Conservation (phyloP, 345 rosid species). For the Ailanthus altissimus region DNA sequence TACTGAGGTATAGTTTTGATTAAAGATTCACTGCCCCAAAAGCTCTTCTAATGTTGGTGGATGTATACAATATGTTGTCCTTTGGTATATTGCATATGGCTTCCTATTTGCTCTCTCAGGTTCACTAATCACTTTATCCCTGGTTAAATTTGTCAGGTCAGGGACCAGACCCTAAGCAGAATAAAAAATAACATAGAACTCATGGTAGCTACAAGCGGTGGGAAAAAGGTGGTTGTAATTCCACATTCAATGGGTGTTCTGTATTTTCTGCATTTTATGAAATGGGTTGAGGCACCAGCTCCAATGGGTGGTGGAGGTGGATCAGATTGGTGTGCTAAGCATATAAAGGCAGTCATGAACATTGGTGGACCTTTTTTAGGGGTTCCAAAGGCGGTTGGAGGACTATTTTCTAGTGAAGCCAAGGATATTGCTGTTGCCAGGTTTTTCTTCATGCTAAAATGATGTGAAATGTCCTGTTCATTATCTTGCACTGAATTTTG, state of each 20-base stretch:
- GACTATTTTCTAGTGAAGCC: slow-evolving; percentile 62
- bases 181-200: slow-evolving; percentile 72
- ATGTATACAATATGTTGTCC: neutral
- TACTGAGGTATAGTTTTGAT: slow-evolving; percentile 51
- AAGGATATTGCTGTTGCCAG: slow-evolving; percentile 67
- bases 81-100: neutral
- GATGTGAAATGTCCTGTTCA: neutral
- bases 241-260: slow-evolving; percentile 79
- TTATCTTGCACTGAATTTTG: slow-evolving; percentile 12
- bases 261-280: slow-evolving; percentile 77
- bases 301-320: slow-evolving; percentile 82
- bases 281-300: slow-evolving; percentile 78
- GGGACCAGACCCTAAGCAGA: slow-evolving; percentile 65
- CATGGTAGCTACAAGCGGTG: slow-evolving; percentile 64
- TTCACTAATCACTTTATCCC: slow-evolving; percentile 10
- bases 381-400: slow-evolving; percentile 62
- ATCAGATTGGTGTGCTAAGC: slow-evolving; percentile 66
- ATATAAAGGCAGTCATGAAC: slow-evolving; percentile 67
- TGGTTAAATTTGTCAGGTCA: slow-evolving; percentile 44
- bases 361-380: slow-evolving; percentile 78
- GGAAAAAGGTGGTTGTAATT: slow-evolving; percentile 60
- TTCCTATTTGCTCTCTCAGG: neutral
- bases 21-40: neutral
- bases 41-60: neutral
- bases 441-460: slow-evolving; percentile 28